Conservation (phyloP, 352 stramenopile genomes). For the Globisporangium spinosum region DNA sequence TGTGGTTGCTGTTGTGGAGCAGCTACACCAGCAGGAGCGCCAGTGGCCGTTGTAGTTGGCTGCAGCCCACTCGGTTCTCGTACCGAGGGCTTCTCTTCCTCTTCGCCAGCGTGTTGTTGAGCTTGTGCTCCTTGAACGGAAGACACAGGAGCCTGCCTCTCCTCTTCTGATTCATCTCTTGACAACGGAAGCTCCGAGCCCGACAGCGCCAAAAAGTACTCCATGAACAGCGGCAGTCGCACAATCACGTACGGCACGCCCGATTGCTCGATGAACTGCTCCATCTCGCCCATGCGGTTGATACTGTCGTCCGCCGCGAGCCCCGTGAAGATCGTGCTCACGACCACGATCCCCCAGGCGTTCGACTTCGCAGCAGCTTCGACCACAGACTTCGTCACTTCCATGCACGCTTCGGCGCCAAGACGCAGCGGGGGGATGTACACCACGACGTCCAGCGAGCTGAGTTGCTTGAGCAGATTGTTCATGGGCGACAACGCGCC, state of each 20-base stretch:
- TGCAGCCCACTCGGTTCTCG: not conserved
- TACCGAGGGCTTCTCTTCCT: constrained; percentile 28
- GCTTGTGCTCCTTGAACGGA: not conserved
- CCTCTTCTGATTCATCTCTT: not conserved
- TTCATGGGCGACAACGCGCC: constrained; percentile 40
- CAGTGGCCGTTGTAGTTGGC: not conserved
- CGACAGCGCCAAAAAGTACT: constrained; percentile 68
- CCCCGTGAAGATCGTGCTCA: constrained; percentile 64
- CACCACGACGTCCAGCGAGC: constrained; percentile 58
- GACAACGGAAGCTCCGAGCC: constrained; percentile 5
- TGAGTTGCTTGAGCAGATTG: constrained; percentile 58
- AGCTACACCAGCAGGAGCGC: not conserved
- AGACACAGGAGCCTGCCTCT: not conserved
- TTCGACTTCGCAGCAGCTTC: constrained; percentile 43
- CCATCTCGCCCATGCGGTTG: constrained; percentile 61
- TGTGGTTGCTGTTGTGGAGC: not conserved
- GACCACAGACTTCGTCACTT: constrained; percentile 51
- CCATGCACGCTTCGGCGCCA: constrained; percentile 41
- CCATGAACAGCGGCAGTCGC: constrained; percentile 71
- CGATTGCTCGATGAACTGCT: constrained; percentile 53
- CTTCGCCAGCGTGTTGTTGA: constrained; percentile 8
- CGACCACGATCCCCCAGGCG: constrained; percentile 71
- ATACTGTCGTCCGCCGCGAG: constrained; percentile 29
- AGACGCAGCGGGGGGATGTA: constrained; percentile 67
- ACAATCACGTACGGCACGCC: constrained; percentile 59